Evolutionary conservation across 768 basidiomycete species (phyloP).

Genomic region (Phaffia australis): DNA sequence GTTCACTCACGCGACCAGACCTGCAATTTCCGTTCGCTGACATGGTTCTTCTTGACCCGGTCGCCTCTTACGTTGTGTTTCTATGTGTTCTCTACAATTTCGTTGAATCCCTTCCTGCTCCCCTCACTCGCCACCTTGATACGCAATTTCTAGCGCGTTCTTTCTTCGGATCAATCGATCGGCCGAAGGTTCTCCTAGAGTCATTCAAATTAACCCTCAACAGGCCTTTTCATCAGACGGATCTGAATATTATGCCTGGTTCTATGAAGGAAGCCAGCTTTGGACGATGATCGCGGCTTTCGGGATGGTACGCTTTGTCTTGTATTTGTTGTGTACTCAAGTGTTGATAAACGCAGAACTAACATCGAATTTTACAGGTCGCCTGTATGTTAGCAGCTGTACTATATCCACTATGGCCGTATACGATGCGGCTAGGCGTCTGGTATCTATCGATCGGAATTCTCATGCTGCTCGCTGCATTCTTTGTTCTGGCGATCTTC

Average conservation of each 20-base stretch:
- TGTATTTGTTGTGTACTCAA: not conserved
- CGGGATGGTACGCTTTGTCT: conserved; percentile 52
- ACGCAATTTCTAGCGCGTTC: conserved; percentile 49
- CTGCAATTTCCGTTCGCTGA: not conserved
- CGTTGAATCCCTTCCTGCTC: not conserved
- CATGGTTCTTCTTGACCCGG: not conserved
- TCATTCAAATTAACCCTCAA: conserved; percentile 59
- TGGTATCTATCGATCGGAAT: conserved; percentile 88
- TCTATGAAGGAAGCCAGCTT: conserved; percentile 89
- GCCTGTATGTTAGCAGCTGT: conserved; percentile 86
- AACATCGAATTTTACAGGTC: conserved; percentile 36
- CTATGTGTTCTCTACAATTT: not conserved
- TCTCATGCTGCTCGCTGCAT: conserved; percentile 74
- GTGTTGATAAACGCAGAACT: not conserved
- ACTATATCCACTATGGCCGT: conserved; percentile 99
- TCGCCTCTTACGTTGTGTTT: not conserved
- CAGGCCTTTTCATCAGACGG: conserved; percentile 58
- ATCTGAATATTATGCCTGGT: conserved; percentile 82
- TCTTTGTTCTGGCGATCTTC: conserved; percentile 81
- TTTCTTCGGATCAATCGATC: conserved; percentile 81
- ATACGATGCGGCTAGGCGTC: conserved; percentile 79
- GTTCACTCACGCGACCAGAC: not conserved
- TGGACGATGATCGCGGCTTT: conserved; percentile 82
- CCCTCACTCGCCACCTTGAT: not conserved
- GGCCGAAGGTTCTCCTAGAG: conserved; percentile 49